Evolutionary conservation across 805 yeast species (phyloP), one percentile per base, ranked within the genome.

Genomic region (Candida rishiriensis): DNA sequence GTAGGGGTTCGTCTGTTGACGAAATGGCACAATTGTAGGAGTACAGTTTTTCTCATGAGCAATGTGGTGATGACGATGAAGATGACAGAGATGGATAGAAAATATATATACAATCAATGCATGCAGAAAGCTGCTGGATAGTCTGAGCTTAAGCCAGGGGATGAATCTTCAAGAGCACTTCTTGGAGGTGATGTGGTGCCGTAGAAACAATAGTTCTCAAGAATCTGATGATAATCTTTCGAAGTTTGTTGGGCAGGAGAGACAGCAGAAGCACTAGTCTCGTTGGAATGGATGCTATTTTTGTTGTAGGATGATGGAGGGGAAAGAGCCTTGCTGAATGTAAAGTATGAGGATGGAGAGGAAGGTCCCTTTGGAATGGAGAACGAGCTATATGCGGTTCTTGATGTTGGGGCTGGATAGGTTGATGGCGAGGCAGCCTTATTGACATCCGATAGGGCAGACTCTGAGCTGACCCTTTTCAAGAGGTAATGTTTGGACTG

Each of bases 401-500:
- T 37, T 17, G 55, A 45, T 14, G 47, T 32, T 29, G 51, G 31
- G 15, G 34, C 32, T 33, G 49, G 15, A 14, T 38, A 29, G 18
- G 49, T 8, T 7, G 51, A 42, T 11, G 49, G 44, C n/a, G n/a
- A 31, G 51, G 21, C 14, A 50, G 33, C 21, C 48, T 41, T 40
- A n/a, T 39, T 44, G 34, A 59, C 41, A 4, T 48, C 41, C 12
- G 53, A 38, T 15, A 63, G 41, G 13, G 63, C 55, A 10, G 66
- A 58, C 35, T 62, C 67, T 3, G 68, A 64, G 42, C 44, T 52
- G 34, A 57, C 59, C 37, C 61, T 64, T 35, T 60, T 60, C 38
- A 63, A 39, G 14, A 53, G 41, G 38, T 49, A 50, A 26, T 55
- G 54, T 39, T 54, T 56, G n/a, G 64, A 57, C 34, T 51, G 54